Conservation (phyloP, 257 asterid species). For the Ocimum tenuiflorum region DNA sequence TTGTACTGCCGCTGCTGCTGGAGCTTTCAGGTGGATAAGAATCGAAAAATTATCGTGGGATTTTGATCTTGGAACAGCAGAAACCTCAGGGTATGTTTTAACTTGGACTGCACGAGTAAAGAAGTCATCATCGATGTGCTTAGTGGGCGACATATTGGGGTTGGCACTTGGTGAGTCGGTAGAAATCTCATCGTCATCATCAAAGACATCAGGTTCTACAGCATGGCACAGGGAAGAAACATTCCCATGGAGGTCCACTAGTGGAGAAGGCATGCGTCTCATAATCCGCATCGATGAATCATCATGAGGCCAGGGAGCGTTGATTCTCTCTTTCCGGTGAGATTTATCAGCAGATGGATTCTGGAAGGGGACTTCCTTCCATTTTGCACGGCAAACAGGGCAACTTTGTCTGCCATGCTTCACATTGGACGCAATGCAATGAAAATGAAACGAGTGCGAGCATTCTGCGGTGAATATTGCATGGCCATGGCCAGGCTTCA, state of each 20-base stretch:
- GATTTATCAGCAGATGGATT: conserved; percentile 31
- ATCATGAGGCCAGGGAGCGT: conserved; percentile 34
- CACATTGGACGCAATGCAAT: conserved; percentile 73
- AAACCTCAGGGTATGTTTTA: conserved; percentile 51
- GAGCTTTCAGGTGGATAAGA: conserved; percentile 80
- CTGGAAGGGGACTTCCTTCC: conserved; percentile 84
- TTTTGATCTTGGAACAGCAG: conserved; percentile 47
- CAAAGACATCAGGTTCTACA: conserved; percentile 53
- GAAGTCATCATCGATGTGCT: conserved; percentile 12
- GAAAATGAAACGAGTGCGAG: conserved; percentile 86
- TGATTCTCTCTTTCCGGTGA: conserved; percentile 33
- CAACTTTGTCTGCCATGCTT: conserved; percentile 77
- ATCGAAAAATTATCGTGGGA: conserved; percentile 41
- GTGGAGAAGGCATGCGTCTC: conserved; percentile 46
- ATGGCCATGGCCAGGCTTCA: conserved; percentile 76
- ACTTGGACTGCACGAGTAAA: conserved; percentile 39
- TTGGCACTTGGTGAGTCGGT: conserved; percentile 16
- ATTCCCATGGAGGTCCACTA: conserved; percentile 22
- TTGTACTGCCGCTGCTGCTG: conserved; percentile 21
- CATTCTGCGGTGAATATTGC: conserved; percentile 97
- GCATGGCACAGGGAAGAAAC: conserved; percentile 20
- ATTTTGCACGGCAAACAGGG: conserved; percentile 81
- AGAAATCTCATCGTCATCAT: conserved; percentile 66
- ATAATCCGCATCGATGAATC: conserved; percentile 32
- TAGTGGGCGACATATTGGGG: conserved; percentile 17